Conservation (phyloP, 179 eudicot genomes). For the Sideroxylon spinosum region DNA sequence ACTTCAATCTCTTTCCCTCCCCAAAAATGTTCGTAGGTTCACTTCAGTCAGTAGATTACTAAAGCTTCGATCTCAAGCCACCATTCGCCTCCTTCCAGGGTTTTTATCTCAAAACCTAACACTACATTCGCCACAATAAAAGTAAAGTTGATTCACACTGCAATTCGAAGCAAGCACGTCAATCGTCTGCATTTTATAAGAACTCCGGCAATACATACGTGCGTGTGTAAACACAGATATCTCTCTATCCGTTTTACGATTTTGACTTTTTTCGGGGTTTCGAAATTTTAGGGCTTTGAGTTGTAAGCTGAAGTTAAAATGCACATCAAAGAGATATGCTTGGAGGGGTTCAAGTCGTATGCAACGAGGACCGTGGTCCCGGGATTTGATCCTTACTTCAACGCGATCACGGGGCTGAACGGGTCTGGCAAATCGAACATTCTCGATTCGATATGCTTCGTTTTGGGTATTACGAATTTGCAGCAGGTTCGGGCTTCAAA, state of each 20-base stretch:
- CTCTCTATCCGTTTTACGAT: too few relatives aligned
- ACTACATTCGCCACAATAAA: neutral
- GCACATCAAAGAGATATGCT: conserved; percentile 84
- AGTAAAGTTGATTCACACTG: neutral
- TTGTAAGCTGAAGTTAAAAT: conserved; percentile 27
- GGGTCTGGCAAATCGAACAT: conserved; percentile 99
- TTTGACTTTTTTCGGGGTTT: too few relatives aligned
- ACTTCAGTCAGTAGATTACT: neutral
- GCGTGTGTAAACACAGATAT: too few relatives aligned
- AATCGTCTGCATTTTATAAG: neutral
- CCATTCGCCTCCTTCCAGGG: neutral
- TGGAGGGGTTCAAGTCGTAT: conserved; percentile 97
- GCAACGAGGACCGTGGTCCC: conserved; percentile 86
- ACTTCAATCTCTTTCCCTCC: too few relatives aligned
- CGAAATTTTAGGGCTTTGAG: conserved; percentile 25
- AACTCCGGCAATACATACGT: too few relatives aligned
- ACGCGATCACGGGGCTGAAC: conserved; percentile 90
- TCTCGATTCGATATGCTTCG: conserved; percentile 92
- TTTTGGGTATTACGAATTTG: conserved; percentile 34
- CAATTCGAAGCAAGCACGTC: neutral
- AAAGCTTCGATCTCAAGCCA: conserved; percentile 5
- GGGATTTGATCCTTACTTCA: conserved; percentile 89
- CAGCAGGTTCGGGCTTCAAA: conserved; percentile 96
- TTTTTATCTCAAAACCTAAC: conserved; percentile 11
- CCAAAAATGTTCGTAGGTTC: neutral